Conservation (phyloP, 1,139 yeast genomes). For the Zygosaccharomyces sapae region DNA sequence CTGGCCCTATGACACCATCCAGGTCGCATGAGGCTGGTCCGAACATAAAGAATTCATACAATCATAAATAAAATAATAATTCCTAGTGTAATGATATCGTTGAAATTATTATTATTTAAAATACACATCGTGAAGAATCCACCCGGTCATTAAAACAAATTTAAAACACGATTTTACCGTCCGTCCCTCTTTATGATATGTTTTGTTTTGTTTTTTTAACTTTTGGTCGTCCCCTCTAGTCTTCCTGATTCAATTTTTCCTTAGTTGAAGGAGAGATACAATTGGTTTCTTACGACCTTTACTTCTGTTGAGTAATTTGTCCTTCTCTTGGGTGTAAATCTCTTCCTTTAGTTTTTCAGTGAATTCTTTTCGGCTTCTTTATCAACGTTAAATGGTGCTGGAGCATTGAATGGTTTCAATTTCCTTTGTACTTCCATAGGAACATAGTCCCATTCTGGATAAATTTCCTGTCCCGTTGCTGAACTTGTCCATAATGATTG, state of each 20-base stretch:
- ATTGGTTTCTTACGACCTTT: slow-evolving; percentile 21
- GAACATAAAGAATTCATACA: too few species aligned
- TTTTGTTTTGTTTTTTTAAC: background rate
- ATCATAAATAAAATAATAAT: background rate
- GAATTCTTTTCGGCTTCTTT: slow-evolving; percentile 12
- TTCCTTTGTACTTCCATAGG: slow-evolving; percentile 28
- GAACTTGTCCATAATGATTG: slow-evolving; percentile 31
- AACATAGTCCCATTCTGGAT: slow-evolving; percentile 36
- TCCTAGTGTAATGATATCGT: background rate
- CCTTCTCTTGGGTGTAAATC: slow-evolving; percentile 17
- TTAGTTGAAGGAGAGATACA: slow-evolving; percentile 19
- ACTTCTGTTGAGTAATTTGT: slow-evolving; percentile 19
- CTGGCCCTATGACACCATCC: background rate
- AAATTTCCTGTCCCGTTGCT: slow-evolving; percentile 35
- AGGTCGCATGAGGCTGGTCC: too few species aligned
- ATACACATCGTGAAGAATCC: slow-evolving; percentile 4
- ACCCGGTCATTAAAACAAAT: slow-evolving; percentile 1
- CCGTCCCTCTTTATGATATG: background rate
- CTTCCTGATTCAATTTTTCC: slow-evolving; percentile 15
- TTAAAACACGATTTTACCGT: background rate
- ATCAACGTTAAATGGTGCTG: slow-evolving; percentile 8
- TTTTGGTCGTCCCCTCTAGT: background rate
- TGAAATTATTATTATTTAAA: slow-evolving; percentile 1
- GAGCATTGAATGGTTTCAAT: slow-evolving; percentile 28
- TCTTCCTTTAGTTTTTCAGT: slow-evolving; percentile 14